Base-by-base conservation (phyloP, 2,329 filamentous ascomycete species). In the Colletotrichum cuscutae region DNA sequence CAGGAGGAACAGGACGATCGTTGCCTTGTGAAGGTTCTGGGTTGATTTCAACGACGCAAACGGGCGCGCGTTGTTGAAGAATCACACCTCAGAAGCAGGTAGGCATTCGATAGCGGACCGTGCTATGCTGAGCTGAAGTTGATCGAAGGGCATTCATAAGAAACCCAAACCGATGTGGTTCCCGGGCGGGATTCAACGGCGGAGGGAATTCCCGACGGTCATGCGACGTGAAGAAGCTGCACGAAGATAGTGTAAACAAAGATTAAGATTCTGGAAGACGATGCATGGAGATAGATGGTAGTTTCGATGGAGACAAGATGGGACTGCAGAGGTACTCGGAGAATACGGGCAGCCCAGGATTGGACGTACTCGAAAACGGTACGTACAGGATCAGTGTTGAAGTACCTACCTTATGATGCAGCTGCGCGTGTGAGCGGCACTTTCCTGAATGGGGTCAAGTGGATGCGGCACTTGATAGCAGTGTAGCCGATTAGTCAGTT, bases 401-500 rank as follows among this genome's bases (percentile, higher is more conserved):
- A 62, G 24, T 52, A 24, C 24, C 24, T 24, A 24, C 24, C 24
- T 24, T 24, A 9, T 9, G 30, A 32, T 32, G 19, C 12, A 15
- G 42, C 49, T 9, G 15, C 52, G 64, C 3, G 42, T 49, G 42
- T 49, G 42, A 49, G 19, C 42, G 42, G 42, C 42, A 49, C 42
- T 49, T 49, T 49, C 42, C 42, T 49, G 7, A n/a, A 49, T 49
- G 19, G 64, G 49, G 19, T 56, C 42, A 56, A 61, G 56, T 65
- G 60, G 70, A 37, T 26, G 26, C 66, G 66, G 66, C 56, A 72
- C 54, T 65, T 72, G 54, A n/a, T 42, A 64, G 35, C 64, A 71
- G 64, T 28, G 58, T 35, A 68, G 64, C 68, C 70, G 59, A 65
- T 72, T 72, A 65, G 65, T 72, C 65, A 72, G 58, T 63, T 11